These are phyloP conservation scores for Neurospora tetrasperma DNA, from an alignment of 495 filamentous ascomycete species.

Conservation along the genomic window DNA sequence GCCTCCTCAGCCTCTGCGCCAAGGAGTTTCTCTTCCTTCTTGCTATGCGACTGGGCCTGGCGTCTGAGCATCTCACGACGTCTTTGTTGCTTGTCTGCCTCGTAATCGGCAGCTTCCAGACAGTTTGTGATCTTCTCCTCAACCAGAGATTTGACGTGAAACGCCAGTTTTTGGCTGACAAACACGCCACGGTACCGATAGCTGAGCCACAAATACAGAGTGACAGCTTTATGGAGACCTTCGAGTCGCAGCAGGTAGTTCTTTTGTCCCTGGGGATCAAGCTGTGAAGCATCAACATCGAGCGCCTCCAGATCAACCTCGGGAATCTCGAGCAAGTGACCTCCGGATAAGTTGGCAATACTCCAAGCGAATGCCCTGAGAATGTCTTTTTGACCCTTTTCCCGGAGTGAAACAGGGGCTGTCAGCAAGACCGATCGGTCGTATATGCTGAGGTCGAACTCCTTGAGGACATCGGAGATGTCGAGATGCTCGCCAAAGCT, in stretches of 20 bases:
- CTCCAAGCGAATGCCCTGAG: constrained; percentile 53
- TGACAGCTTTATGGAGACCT: constrained; percentile 65
- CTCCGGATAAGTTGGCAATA: constrained; percentile 53
- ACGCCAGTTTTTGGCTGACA: constrained; percentile 60
- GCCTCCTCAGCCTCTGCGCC: constrained; percentile 6
- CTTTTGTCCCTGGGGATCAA: constrained; percentile 22
- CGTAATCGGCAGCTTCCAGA: constrained; percentile 34
- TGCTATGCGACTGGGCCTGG: constrained; percentile 7
- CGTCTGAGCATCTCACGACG: constrained; percentile 13
- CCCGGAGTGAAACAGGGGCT: constrained; percentile 45
- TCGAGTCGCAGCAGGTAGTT: constrained; percentile 58
- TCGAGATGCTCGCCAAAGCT: constrained; percentile 43
- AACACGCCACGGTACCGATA: constrained; percentile 70
- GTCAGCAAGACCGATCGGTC: constrained; percentile 70
- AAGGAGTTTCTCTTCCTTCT: constrained; percentile 10
- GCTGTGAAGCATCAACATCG: constrained; percentile 34
- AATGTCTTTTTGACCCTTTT: constrained; percentile 26
- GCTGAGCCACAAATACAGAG: constrained; percentile 80
- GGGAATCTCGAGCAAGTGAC: constrained; percentile 54
- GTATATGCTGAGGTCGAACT: constrained; percentile 48
- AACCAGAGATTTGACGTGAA: constrained; percentile 68
- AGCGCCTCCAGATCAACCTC: constrained; percentile 58
- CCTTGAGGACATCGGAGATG: constrained; percentile 61
- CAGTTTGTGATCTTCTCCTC: constrained; percentile 66
- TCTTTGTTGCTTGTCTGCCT: constrained; percentile 6